phyloP scores from a whole-genome alignment of 345 rosid species.

The Lepidium aucheri region DNA sequence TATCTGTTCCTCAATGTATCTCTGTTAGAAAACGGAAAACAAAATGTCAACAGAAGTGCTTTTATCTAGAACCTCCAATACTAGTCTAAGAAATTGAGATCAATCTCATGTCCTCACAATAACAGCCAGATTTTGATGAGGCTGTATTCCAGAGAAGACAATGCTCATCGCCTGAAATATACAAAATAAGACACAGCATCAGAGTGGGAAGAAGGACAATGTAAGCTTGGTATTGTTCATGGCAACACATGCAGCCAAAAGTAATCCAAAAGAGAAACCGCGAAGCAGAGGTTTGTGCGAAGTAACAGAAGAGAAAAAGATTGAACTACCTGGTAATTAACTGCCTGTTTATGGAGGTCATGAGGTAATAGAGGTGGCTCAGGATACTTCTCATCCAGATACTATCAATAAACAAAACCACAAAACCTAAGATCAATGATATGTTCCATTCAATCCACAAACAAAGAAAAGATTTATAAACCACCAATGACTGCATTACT shows the following conservation, averaged over 20 bases:
- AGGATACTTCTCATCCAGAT: conserved; percentile 82
- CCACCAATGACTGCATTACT: not conserved
- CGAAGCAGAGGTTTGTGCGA: not conserved
- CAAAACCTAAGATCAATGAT: not conserved
- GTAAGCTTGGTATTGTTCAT: too few species aligned
- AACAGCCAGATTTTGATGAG: conserved; percentile 55
- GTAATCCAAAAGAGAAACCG: not conserved
- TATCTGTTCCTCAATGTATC: conserved; percentile 45
- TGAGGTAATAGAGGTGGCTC: conserved; percentile 56
- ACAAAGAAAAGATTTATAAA: too few species aligned
- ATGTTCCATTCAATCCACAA: not conserved
- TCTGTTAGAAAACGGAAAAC: conserved; percentile 23
- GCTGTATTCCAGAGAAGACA: conserved; percentile 70
- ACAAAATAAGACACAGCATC: not conserved
- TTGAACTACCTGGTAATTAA: conserved; percentile 54
- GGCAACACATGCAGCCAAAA: not conserved
- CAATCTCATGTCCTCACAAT: conserved; percentile 34
- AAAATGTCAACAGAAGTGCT: too few species aligned
- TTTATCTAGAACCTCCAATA: not conserved
- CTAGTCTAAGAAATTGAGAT: not conserved
- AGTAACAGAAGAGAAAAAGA: not conserved
- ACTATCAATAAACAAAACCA: conserved; percentile 29
- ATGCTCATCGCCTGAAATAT: conserved; percentile 48
- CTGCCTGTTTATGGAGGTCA: conserved; percentile 50
- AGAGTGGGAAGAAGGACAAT: too few species aligned